Evolutionary conservation across 2,329 filamentous ascomycete genomes (phyloP).

Genomic region (Myotisia sp.): DNA sequence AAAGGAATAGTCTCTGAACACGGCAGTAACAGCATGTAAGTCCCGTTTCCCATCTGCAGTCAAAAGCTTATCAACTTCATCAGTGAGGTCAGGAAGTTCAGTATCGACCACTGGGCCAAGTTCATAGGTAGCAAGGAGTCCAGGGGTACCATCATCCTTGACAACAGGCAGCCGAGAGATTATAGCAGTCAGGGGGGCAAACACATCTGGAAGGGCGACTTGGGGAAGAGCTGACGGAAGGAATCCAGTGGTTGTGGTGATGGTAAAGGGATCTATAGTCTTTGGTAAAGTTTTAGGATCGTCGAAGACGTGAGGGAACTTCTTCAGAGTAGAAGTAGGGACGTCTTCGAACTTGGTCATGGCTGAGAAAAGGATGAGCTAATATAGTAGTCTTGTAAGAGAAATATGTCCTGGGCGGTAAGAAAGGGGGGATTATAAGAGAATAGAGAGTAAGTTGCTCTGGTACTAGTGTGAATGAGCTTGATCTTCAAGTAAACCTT

Average conservation of each 20-base stretch:
- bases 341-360: constrained; percentile 25
- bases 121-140: constrained; percentile 58
- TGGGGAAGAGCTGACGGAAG: constrained; percentile 29
- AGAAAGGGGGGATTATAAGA: not conserved
- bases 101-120: constrained; percentile 61
- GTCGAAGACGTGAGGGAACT: constrained; percentile 33
- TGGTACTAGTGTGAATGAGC: too few relatives aligned
- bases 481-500: too few relatives aligned
- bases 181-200: constrained; percentile 56
- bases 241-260: constrained; percentile 34
- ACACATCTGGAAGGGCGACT: constrained; percentile 52
- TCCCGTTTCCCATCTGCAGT: constrained; percentile 43
- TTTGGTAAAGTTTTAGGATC: constrained; percentile 28
- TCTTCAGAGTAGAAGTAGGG: constrained; percentile 24
- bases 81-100: constrained; percentile 65
- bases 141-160: constrained; percentile 57
- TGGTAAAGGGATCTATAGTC: constrained; percentile 34
- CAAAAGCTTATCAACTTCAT: constrained; percentile 53
- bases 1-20: constrained; percentile 88
- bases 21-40: constrained; percentile 64
- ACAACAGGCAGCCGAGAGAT: constrained; percentile 66
- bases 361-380: constrained; percentile 10
- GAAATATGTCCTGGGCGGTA: not conserved
- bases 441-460: too few relatives aligned
- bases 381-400: constrained; percentile 6